Conservation (phyloP, 2,329 filamentous ascomycete genomes). For the Trichoderma guizhouense region DNA sequence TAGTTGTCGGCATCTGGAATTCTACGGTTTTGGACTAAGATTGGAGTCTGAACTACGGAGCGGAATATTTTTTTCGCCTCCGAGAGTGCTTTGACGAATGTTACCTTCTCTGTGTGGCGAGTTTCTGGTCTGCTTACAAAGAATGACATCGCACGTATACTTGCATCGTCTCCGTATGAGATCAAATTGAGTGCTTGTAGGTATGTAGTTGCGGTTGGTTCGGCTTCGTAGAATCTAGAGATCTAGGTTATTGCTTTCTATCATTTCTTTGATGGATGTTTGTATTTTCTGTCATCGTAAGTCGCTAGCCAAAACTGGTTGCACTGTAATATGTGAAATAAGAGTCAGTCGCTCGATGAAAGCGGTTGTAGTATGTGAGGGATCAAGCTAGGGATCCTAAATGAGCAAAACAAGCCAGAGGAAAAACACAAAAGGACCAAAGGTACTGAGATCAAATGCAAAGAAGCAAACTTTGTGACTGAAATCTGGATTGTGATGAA, state of each 20-base stretch:
- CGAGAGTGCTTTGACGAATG: neutral
- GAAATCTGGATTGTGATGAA: too few relatives aligned
- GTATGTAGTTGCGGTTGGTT: neutral
- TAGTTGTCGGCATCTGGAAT: neutral
- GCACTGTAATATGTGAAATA: neutral
- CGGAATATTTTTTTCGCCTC: neutral
- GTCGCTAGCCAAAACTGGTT: neutral
- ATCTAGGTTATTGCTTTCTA: neutral
- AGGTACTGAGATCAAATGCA: too few relatives aligned
- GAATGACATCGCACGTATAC: neutral
- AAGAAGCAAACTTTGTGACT: too few relatives aligned
- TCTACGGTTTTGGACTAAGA: neutral
- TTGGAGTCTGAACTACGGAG: slow-evolving; percentile 4
- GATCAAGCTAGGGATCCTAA: too few relatives aligned
- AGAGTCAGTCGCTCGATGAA: neutral
- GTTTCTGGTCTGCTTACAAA: neutral
- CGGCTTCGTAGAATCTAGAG: neutral
- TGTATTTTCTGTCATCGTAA: neutral
- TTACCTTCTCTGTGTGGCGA: neutral
- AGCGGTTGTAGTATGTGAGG: neutral
- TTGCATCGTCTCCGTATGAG: neutral
- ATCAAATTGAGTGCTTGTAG: neutral
- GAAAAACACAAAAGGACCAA: too few relatives aligned
- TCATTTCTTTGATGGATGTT: neutral
- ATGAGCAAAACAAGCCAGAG: too few relatives aligned